Evolutionary conservation across 73 alveolate genomes (phyloP).

Genomic region (Paramecium tetraurelia): DNA sequence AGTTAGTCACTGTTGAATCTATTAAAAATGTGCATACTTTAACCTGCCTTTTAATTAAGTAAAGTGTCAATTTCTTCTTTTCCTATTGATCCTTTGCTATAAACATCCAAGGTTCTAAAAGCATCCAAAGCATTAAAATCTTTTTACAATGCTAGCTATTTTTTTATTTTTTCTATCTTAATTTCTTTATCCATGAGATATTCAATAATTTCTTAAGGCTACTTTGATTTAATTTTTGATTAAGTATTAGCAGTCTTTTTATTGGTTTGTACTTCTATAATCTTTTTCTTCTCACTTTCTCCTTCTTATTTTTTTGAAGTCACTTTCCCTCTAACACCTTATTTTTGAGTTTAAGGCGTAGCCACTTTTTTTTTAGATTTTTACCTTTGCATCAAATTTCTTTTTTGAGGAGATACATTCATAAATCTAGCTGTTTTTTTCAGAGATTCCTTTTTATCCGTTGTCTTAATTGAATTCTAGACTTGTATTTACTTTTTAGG

Average conservation of each 20-base stretch:
- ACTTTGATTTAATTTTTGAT: not conserved
- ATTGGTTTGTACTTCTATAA: not conserved
- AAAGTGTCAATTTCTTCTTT: not conserved
- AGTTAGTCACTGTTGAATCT: not conserved
- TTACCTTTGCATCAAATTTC: not conserved
- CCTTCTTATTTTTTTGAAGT: not conserved
- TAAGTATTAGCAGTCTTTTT: not conserved
- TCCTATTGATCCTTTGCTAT: conserved; percentile 6
- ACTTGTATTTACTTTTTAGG: not conserved
- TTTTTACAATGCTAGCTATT: not conserved
- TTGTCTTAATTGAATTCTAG: not conserved
- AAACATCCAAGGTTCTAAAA: not conserved
- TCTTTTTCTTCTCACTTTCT: not conserved
- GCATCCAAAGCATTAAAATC: conserved; percentile 23
- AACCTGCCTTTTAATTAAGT: not conserved
- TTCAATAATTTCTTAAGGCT: not conserved
- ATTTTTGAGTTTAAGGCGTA: not conserved
- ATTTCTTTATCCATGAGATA: conserved; percentile 4
- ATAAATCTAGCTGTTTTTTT: not conserved
- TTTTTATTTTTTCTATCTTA: not conserved
- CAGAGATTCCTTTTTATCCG: not conserved
- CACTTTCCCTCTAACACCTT: not conserved
- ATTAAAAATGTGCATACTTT: not conserved
- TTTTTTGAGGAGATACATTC: not conserved
- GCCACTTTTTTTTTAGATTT: not conserved